Evolutionary conservation across 1,139 yeast species (phyloP).

Genomic region (Suhomyces guaymorum): DNA sequence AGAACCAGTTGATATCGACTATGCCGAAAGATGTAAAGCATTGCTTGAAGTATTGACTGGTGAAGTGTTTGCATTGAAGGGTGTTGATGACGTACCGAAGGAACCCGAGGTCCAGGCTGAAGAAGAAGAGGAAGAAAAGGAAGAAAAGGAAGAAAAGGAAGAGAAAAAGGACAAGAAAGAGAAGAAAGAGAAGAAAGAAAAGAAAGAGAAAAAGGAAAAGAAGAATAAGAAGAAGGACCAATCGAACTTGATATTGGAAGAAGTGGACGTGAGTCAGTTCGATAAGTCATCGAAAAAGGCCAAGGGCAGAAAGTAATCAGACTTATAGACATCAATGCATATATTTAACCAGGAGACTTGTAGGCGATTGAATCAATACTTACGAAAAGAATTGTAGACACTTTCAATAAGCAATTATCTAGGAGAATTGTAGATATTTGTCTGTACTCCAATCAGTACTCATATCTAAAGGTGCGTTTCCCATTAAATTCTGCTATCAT

Average conservation of each 20-base stretch:
- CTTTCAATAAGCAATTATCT: no score
- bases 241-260: constrained; percentile 20
- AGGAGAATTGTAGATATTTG: no score
- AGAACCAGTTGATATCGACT: constrained; percentile 29
- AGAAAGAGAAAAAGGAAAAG: constrained; percentile 9
- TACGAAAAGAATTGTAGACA: no score
- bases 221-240: constrained; percentile 18
- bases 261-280: constrained; percentile 17
- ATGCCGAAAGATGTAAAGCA: constrained; percentile 47
- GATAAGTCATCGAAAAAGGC: constrained; percentile 15
- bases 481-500: no score
- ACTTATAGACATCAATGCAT: not conserved
- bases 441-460: no score
- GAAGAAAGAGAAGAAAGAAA: constrained; percentile 12
- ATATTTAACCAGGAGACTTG: not conserved
- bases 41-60: constrained; percentile 39
- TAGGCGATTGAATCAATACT: no score
- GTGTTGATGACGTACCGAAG: constrained; percentile 34
- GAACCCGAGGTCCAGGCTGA: no score
- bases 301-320: constrained; percentile 11
- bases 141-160: constrained; percentile 13
- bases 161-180: constrained; percentile 11
- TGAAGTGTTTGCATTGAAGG: constrained; percentile 36
- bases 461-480: no score
- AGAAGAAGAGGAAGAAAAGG: constrained; percentile 10